phyloP scores from a whole-genome alignment of 306 rosid genomes.

The Bauhinia variegata region DNA sequence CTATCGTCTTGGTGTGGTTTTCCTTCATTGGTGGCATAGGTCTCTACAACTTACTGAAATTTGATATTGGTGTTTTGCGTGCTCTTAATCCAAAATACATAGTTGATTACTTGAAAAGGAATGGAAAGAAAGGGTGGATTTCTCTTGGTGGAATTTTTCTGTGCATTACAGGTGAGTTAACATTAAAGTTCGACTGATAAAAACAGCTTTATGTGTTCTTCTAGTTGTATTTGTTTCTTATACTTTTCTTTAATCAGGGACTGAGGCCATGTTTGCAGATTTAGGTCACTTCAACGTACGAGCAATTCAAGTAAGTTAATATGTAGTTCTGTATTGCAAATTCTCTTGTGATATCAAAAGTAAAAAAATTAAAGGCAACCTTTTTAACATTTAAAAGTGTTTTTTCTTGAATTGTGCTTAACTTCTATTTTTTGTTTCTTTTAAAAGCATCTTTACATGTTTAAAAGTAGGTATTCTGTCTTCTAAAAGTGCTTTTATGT shows the following conservation, averaged over 20 bases:
- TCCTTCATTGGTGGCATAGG: slow-evolving; percentile 58
- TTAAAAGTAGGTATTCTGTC: too few relatives aligned
- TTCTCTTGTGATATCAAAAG: too few relatives aligned
- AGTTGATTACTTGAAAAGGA: slow-evolving; percentile 50
- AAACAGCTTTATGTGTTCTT: neutral
- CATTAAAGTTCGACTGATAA: too few relatives aligned
- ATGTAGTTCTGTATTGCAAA: too few relatives aligned
- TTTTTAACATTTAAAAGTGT: too few relatives aligned
- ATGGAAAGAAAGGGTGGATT: slow-evolving; percentile 57
- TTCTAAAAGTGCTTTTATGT: too few relatives aligned
- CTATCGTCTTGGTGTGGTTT: slow-evolving; percentile 59
- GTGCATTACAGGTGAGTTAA: slow-evolving; percentile 60
- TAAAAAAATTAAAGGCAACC: too few relatives aligned
- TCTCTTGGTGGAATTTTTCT: slow-evolving; percentile 70
- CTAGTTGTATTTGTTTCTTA: neutral
- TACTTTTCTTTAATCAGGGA: slow-evolving; percentile 26
- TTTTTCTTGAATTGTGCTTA: too few relatives aligned
- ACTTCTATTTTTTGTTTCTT: too few relatives aligned
- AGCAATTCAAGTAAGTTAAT: slow-evolving; percentile 52
- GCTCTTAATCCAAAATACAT: slow-evolving; percentile 66
- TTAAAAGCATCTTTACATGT: too few relatives aligned
- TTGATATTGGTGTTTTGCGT: slow-evolving; percentile 49
- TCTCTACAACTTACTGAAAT: slow-evolving; percentile 57
- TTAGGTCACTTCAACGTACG: slow-evolving; percentile 60
- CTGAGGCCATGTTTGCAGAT: slow-evolving; percentile 80